Evolutionary conservation across 2,329 filamentous ascomycete genomes (phyloP).

Genomic region (Fusarium penzigii): DNA sequence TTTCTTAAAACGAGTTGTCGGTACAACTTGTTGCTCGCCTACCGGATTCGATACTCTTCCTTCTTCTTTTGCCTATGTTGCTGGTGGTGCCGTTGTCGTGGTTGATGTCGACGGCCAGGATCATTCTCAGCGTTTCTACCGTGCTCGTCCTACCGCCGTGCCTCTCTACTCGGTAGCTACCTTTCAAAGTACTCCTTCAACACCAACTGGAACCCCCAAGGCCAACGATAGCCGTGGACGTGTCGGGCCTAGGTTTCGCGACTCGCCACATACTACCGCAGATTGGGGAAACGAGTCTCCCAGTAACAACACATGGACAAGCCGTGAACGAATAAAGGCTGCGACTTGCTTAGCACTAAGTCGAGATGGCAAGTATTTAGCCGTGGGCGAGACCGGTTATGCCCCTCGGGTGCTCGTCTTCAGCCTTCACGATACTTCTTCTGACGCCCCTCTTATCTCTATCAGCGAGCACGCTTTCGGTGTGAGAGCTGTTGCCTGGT

Average conservation of each 20-base stretch:
- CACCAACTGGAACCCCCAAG: slow-evolving; percentile 58
- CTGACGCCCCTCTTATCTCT: slow-evolving; percentile 79
- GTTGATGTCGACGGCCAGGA: slow-evolving; percentile 72
- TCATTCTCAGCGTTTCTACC: slow-evolving; percentile 82
- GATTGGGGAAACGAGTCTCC: slow-evolving; percentile 63
- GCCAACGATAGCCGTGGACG: slow-evolving; percentile 64
- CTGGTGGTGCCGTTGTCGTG: slow-evolving; percentile 90
- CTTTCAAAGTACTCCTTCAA: slow-evolving; percentile 51
- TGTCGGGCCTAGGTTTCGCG: slow-evolving; percentile 47
- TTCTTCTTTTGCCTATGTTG: slow-evolving; percentile 83
- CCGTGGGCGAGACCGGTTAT: slow-evolving; percentile 94
- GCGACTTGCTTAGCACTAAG: slow-evolving; percentile 90
- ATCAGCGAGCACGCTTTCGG: slow-evolving; percentile 90
- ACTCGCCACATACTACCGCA: slow-evolving; percentile 45
- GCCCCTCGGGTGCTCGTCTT: slow-evolving; percentile 90
- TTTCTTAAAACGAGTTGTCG: slow-evolving; percentile 81
- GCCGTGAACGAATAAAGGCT: slow-evolving; percentile 89
- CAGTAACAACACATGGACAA: slow-evolving; percentile 75
- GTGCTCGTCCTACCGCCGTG: slow-evolving; percentile 76
- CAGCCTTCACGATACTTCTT: slow-evolving; percentile 75
- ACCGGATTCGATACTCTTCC: slow-evolving; percentile 84
- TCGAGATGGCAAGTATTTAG: slow-evolving; percentile 81
- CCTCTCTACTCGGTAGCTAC: slow-evolving; percentile 62
- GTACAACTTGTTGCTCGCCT: slow-evolving; percentile 81
- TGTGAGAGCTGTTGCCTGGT: slow-evolving; percentile 87